These are phyloP conservation scores for Diaporthe ampelina DNA, from an alignment of 2,329 filamentous ascomycete species.

Conservation along the genomic window DNA sequence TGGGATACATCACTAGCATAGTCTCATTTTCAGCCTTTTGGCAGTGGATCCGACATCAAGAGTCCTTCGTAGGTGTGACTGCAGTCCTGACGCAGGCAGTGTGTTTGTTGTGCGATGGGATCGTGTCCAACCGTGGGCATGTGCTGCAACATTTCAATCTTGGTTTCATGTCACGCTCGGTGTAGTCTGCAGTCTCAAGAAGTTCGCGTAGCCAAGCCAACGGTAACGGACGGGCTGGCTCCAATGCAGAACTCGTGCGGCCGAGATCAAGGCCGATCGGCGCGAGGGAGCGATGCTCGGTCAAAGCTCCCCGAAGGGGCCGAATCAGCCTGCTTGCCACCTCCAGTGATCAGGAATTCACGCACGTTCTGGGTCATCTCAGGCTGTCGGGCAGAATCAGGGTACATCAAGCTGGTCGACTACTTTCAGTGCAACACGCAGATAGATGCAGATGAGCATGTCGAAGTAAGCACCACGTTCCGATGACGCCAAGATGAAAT, in stretches of 20 bases:
- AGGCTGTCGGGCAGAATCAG: neutral
- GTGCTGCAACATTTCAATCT: neutral
- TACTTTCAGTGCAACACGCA: neutral
- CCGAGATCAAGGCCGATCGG: constrained; percentile 33
- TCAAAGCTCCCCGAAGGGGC: neutral
- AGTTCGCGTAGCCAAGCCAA: neutral
- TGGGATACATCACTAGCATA: neutral
- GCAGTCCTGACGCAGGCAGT: neutral
- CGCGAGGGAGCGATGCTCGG: constrained; percentile 21
- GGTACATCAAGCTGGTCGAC: neutral
- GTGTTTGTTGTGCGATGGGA: neutral
- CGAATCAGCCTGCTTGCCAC: neutral
- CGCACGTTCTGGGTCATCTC: neutral
- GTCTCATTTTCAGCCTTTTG: neutral
- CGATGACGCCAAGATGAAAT: constrained; percentile 30
- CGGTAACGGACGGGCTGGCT: neutral
- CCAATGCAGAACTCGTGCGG: neutral
- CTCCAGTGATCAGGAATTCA: neutral
- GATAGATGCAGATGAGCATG: neutral
- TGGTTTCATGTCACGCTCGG: neutral
- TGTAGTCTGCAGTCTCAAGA: too few relatives aligned
- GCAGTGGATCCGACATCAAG: neutral
- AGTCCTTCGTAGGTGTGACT: neutral
- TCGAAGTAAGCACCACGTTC: constrained; percentile 24
- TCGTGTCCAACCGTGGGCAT: neutral